Evolutionary conservation across 1,139 yeast species (phyloP).

Genomic region (Kodamaea alishanica): DNA sequence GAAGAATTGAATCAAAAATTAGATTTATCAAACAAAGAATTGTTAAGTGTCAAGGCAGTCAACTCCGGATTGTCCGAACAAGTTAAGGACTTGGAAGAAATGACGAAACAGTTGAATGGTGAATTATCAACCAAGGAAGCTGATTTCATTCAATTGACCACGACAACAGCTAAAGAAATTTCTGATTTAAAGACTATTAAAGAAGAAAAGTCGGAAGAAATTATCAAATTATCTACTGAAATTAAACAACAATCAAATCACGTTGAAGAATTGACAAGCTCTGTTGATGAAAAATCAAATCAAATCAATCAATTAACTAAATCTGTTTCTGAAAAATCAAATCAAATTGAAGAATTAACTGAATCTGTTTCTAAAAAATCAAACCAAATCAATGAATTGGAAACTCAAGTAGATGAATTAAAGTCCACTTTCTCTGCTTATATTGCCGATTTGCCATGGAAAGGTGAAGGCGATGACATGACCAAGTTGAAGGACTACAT

Average conservation of each 20-base stretch:
- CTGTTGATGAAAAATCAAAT: not conserved
- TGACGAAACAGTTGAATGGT: slow-evolving; percentile 1
- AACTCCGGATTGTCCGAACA: not conserved
- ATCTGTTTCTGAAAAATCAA: not conserved
- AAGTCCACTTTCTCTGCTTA: not conserved
- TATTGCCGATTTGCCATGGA: not conserved
- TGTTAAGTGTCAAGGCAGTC: not conserved
- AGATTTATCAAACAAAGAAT: slow-evolving; percentile 3
- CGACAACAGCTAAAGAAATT: too few relatives aligned
- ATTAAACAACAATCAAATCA: not conserved
- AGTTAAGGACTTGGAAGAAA: not conserved
- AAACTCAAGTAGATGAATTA: slow-evolving; percentile 4
- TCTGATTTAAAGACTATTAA: too few relatives aligned
- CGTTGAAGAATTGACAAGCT: slow-evolving; percentile 3
- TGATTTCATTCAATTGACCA: not conserved
- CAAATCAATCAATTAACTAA: slow-evolving; percentile 1
- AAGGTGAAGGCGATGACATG: slow-evolving; percentile 1
- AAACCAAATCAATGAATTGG: slow-evolving; percentile 2
- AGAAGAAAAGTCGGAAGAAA: too few relatives aligned
- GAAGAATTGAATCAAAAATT: slow-evolving; percentile 5
- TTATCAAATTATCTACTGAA: too few relatives aligned
- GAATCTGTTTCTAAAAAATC: slow-evolving; percentile 1
- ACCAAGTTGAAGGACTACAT: not conserved
- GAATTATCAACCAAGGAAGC: slow-evolving; percentile 1
- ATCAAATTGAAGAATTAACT: slow-evolving; percentile 1